Percentiles rank a stretch among this genome's conserved stretches.
Evolutionary conservation across 306 rosid genomes (phyloP).

Genomic region (Biancaea sappan): DNA sequence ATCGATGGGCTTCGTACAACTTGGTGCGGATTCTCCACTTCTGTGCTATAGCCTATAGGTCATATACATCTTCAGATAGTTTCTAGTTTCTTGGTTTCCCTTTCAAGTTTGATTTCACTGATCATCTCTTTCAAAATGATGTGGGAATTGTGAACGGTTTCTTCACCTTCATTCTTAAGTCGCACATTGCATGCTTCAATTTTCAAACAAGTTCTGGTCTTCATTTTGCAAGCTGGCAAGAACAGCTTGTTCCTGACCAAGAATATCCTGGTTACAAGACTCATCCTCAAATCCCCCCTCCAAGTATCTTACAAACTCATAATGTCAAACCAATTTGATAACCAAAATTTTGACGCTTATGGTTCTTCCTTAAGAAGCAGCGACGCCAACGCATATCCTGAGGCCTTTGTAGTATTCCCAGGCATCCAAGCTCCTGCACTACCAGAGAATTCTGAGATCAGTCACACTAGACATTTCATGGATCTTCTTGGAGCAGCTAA

Average conservation of each 20-base stretch:
- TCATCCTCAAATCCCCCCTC: constrained; percentile 45
- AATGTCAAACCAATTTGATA: constrained; percentile 50
- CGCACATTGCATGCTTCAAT: constrained; percentile 3
- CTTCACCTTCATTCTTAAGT: constrained; percentile 23
- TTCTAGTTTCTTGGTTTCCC: constrained; percentile 1
- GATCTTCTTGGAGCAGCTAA: constrained; percentile 74
- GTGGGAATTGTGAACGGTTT: neutral
- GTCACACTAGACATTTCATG: constrained; percentile 75
- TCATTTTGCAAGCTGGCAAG: neutral
- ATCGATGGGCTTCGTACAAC: constrained; percentile 36
- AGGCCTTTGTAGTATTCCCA: constrained; percentile 47
- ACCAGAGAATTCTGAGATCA: constrained; percentile 54
- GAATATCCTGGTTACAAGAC: no score
- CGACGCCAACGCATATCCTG: constrained; percentile 36
- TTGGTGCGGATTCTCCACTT: constrained; percentile 46
- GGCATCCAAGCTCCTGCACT: constrained; percentile 51
- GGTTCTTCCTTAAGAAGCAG: constrained; percentile 44
- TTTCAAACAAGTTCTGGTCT: constrained; percentile 1
- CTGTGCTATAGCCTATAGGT: constrained; percentile 31
- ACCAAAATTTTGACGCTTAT: constrained; percentile 63
- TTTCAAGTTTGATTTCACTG: constrained; percentile 20
- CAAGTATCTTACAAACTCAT: constrained; percentile 44
- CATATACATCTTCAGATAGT: constrained; percentile 36
- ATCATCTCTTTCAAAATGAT: constrained; percentile 8
- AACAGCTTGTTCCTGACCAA: neutral